phyloP scores from a whole-genome alignment of 179 eudicot genomes.

The Drosera spatulata region DNA sequence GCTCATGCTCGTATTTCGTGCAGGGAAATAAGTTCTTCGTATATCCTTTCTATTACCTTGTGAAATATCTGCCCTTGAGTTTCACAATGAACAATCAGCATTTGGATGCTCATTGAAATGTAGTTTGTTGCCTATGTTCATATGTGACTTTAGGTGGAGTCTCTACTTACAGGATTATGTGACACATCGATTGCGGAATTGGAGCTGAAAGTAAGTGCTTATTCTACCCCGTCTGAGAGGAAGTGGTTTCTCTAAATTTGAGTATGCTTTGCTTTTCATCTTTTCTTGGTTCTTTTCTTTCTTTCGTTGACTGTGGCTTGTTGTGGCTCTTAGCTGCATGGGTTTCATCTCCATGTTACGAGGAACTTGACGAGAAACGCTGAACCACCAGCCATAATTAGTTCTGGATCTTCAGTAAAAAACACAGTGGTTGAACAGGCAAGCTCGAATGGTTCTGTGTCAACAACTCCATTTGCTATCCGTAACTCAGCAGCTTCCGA shows the following conservation, averaged over 20 bases:
- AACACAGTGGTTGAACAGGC: constrained; percentile 26
- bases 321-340: constrained; percentile 47
- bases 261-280: not conserved
- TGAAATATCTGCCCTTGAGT: too few species aligned
- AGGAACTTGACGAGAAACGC: constrained; percentile 41
- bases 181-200: constrained; percentile 75
- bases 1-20: too few species aligned
- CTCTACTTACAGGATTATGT: constrained; percentile 55
- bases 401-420: constrained; percentile 32
- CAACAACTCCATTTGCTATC: constrained; percentile 61
- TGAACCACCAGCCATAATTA: constrained; percentile 23
- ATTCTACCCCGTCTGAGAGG: too few species aligned
- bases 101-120: too few species aligned
- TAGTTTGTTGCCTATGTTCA: not conserved
- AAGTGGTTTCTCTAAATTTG: too few species aligned
- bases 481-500: constrained; percentile 30
- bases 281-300: not conserved
- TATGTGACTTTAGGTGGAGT: constrained; percentile 49
- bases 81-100: too few species aligned
- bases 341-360: constrained; percentile 63
- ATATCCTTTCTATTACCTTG: too few species aligned
- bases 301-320: constrained; percentile 2
- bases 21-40: too few species aligned
- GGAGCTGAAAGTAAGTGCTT: constrained; percentile 61
- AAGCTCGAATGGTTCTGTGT: constrained; percentile 39